Base-by-base conservation (phyloP, 73 alveolate genomes). In the Blepharisma japonicum region DNA sequence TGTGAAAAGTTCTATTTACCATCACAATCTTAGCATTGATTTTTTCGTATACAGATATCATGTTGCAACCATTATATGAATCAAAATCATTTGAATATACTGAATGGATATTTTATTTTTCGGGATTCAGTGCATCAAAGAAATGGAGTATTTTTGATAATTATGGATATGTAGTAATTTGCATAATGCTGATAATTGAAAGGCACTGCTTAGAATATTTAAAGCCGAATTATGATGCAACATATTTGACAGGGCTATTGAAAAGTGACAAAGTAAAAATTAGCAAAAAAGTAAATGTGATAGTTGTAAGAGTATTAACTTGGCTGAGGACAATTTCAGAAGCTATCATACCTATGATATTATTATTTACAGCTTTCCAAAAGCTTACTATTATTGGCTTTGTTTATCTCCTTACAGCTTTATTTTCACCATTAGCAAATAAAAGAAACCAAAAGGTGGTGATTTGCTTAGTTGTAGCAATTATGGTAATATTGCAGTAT, bases 141-240 rank as follows among this genome's bases (percentile, higher is more conserved):
- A 39, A 39, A n/a, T 9, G 74, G 23, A 61, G 50, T 61, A n/a
- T 61, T 61, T 25, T 61, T 18, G 39, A n/a, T 20, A 61, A 39
- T 25, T 61, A 61, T 61, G 74, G 74, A 2, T 61, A 61, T 61
- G 74, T 61, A 14, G 23, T 61, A 18, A 8, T 61, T 8, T 61
- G 74, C 47, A 39, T 61, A 14, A 8, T 61, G 39, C 74, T 61
- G 14, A 61, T 61, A 14, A 25, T 61, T 25, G 74, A 61, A 61
- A n/a, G 74, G 18, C 74, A 61, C 46, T 61, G 74, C 5, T 8
- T 61, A 2, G 74, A 61, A 5, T 61, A 14, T 25, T 14, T 61
- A 39, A 32, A 32, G 42, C 42, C 42, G 42, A 32, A 32, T 32
- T 32, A 32, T 32, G 42, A 32, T 32, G 42, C 42, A 0, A 32